Evolutionary conservation across 257 asterid genomes (phyloP), one percentile per base, ranked within the genome.

Genomic region (Scutellaria minor): DNA sequence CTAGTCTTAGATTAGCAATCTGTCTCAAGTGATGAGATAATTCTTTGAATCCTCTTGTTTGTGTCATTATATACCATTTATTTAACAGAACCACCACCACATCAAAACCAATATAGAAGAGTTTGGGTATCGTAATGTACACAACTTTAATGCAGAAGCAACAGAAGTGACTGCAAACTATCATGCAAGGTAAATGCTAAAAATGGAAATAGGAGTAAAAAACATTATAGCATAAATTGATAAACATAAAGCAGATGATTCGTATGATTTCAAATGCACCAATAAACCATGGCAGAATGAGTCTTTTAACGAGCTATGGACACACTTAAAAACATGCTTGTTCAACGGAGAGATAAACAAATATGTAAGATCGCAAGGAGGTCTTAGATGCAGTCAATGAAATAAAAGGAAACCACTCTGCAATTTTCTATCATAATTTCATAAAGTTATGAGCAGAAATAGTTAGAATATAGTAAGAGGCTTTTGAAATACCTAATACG

Each of bases 401-500:
- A 47, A 39, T 59, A 35, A 27, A 35, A 47, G 52, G 55, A 61
- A 52, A 42, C 62, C 10, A 13, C 10, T 40, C 24, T 70, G 35
- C 63, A 22, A 55, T 5, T 44, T 64, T 56, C 68, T 40, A 18
- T 45, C 37, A 63, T 9, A 78, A 68, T 40, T 70, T 61, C 57
- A 68, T 48, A 50, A 69, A 70, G 56, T 40, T 71, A 46, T 27
- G 54, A 12, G 73, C 64, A 64, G 61, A 55, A 27, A 64, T 24
- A 46, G 68, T 51, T 59, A 18, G 68, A 70, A 57, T 45, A 64
- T 48, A 45, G 37, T 72, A 42, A 70, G 44, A 52, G 68, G 75
- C 18, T 60, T 53, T 50, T 64, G 68, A 57, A 66, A 41, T 78
- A 90, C 99, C 97, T 90, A 74, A 92, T 80, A 18, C 96, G 89